Evolutionary conservation across 345 rosid species (phyloP).

Genomic region (Bruguiera parviflora): DNA sequence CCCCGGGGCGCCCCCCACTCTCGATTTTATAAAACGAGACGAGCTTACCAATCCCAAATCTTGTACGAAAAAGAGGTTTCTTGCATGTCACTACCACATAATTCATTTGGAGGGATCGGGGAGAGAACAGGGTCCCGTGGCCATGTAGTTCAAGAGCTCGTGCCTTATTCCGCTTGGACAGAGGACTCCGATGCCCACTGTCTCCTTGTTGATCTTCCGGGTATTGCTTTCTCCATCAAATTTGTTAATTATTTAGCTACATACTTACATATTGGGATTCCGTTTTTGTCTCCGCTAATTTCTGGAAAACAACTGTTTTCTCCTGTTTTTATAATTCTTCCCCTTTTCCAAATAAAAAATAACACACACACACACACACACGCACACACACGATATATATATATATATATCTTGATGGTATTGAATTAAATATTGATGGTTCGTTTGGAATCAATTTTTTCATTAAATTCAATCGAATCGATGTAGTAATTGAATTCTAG

Average conservation of each 20-base stretch:
- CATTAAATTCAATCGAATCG: no score
- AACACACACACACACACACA: no score
- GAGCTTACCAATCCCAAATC: not conserved
- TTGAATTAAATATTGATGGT: no score
- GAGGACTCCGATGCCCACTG: slow-evolving; percentile 37
- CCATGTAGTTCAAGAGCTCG: slow-evolving; percentile 25
- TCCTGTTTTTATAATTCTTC: no score
- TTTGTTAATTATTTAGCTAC: not conserved
- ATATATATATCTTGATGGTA: no score
- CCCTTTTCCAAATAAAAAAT: no score
- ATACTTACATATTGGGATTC: not conserved
- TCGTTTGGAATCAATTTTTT: no score
- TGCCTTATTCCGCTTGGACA: slow-evolving; percentile 45
- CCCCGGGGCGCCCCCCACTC: not conserved
- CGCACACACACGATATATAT: no score
- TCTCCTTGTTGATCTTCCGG: slow-evolving; percentile 57
- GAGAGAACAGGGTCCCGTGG: slow-evolving; percentile 1
- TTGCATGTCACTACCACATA: no score
- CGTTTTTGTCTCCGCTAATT: not conserved
- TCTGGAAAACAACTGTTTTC: no score
- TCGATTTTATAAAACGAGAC: not conserved
- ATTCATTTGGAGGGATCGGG: not conserved
- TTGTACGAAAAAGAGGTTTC: not conserved
- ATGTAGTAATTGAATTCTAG: no score
- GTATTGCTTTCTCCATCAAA: slow-evolving; percentile 24